Conservation (phyloP, 352 stramenopile genomes). For the Phytophthora pseudosyringae region DNA sequence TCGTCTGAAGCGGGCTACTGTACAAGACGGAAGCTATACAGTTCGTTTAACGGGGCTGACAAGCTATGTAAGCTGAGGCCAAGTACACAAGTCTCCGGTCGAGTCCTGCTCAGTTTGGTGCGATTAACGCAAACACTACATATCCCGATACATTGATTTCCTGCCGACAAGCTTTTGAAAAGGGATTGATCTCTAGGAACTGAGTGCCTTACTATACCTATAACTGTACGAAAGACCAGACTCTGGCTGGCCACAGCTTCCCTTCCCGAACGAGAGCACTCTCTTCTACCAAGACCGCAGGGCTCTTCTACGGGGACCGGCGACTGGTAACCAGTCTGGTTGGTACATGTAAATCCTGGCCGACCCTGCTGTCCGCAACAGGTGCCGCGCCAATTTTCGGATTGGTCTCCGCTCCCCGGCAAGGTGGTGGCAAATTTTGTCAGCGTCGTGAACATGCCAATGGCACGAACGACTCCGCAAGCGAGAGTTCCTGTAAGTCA, state of each 20-base stretch:
- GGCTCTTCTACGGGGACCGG: constrained; percentile 21
- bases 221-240: neutral
- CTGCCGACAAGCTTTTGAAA: neutral
- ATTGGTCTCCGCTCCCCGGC: neutral
- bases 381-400: constrained; percentile 9
- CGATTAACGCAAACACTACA: neutral
- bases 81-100: too few species aligned
- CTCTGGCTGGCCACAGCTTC: neutral
- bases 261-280: neutral
- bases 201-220: too few species aligned
- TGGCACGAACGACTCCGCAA: constrained; percentile 12
- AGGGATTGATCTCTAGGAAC: too few species aligned
- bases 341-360: constrained; percentile 5
- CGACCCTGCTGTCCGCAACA: constrained; percentile 14
- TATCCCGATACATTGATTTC: neutral
- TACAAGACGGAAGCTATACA: neutral
- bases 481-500: constrained; percentile 19
- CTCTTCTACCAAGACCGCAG: constrained; percentile 23
- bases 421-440: neutral
- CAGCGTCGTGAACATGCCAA: constrained; percentile 5
- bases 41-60: constrained; percentile 17
- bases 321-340: constrained; percentile 12
- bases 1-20: constrained; percentile 11
- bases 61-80: too few species aligned
- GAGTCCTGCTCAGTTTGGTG: neutral